These are phyloP conservation scores for Plectosphaerella cucumerina DNA, from an alignment of 2,329 filamentous ascomycete species.

Conservation along the genomic window DNA sequence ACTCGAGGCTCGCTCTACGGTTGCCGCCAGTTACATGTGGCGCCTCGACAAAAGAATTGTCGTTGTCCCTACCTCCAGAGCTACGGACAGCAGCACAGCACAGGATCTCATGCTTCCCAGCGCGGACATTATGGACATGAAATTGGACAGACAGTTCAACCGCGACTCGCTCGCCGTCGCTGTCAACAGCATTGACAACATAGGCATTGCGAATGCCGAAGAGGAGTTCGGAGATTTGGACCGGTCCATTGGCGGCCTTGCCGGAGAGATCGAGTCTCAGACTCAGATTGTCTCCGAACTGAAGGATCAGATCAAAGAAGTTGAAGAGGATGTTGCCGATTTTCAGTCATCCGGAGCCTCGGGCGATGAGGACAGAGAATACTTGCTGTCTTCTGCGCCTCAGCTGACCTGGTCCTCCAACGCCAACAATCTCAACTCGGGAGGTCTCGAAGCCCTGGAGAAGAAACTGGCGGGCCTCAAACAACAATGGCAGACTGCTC, in stretches of 20 bases:
- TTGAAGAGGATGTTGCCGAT: neutral
- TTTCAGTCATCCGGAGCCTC: no score
- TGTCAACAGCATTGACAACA: slow-evolving; percentile 12
- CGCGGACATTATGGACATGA: slow-evolving; percentile 7
- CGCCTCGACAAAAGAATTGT: slow-evolving; percentile 10
- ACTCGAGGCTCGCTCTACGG: slow-evolving; percentile 6
- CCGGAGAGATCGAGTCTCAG: no score
- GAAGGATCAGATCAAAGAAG: neutral
- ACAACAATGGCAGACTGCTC: no score
- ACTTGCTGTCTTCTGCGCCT: no score
- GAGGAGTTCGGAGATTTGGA: neutral
- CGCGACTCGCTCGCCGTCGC: slow-evolving; percentile 6
- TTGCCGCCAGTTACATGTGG: slow-evolving; percentile 4
- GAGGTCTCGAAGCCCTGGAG: neutral
- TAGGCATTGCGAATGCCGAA: slow-evolving; percentile 4
- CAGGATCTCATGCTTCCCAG: slow-evolving; percentile 8
- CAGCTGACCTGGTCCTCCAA: no score
- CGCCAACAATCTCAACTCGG: no score
- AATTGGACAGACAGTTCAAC: slow-evolving; percentile 10
- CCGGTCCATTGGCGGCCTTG: no score
- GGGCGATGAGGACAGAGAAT: neutral
- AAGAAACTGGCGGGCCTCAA: neutral
- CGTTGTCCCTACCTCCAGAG: slow-evolving; percentile 8
- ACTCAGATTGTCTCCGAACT: neutral
- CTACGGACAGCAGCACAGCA: slow-evolving; percentile 13